Base-by-base conservation (phyloP, 257 asterid genomes). In the Nicotiana tomentosiformis region DNA sequence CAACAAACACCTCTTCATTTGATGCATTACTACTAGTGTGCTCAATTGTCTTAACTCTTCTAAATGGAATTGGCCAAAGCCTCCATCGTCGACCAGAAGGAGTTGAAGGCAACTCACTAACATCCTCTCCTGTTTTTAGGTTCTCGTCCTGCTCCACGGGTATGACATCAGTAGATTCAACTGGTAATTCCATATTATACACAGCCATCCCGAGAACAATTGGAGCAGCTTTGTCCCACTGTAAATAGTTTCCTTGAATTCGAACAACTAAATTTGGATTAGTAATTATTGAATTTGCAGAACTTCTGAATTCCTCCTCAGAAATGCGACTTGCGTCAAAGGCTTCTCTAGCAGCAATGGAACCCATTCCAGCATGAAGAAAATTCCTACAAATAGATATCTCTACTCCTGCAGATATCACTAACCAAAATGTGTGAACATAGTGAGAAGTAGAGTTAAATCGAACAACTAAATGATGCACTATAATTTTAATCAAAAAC, bases 51-150 rank as follows among this genome's bases (percentile, higher is more conserved):
- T 91, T 93, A 23, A 89, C 95, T 85, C 97, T 92, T 86, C 99
- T 89, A 86, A 96, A 96, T 0, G 99, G 95, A 74, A 90, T 94
- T 58, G 93, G 91, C 99, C 99, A 96, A 65, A 94, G 96, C 85
- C 98, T 93, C 98, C 99, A 96, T 86, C 97, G 88, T 3, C 98
- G 89, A 26, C 88, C 90, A 33, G 97, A 84, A 51, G 95, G 90
- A 77, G 92, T 90, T 20, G 94, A 61, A 65, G 86, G 66, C 84
- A 82, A 49, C 66, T 77, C 91, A 33, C 90, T 37, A 64, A 79
- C 90, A 51, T 82, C 91, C 82, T 88, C 93, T 87, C 84, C 91
- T 29, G 74, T 69, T 83, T 88, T 90, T 26, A 49, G 82, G 56
- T 84, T 82, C 81, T 87, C 84, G 4, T 84, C 97, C 77, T 81